Evolutionary conservation across 2,329 filamentous ascomycete species (phyloP), one percentile per base, ranked within the genome.

Genomic region (Cucurbitaria berberidis): DNA sequence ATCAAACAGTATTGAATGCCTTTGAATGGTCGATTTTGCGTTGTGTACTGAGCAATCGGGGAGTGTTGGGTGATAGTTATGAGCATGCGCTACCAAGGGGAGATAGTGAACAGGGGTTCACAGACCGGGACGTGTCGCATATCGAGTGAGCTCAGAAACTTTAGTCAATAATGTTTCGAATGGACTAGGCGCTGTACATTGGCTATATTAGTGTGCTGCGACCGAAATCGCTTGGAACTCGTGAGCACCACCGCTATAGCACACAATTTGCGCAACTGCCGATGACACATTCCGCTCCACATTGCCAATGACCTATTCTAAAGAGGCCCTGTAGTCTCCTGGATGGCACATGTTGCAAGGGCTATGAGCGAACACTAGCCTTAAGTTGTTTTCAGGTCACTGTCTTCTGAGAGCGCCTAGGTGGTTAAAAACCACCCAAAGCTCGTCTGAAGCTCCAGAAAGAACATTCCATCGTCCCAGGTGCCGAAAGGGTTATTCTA

Each of bases 401-500:
- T 5, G 19, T 5, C 35, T 38, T 19, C 21, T 7, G 15, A 13
- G 11, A 5, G 10, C 6, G 21, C 8, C 24, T 39, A 24, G 3
- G 21, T 11, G 3, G 11, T n/a, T 24, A 9, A 39, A 39, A n/a
- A 22, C 10, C 18, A 5, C 30, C 15, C 16, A 11, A 39, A n/a
- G 15, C 19, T 39, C 36, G 24, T 15, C 19, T 34, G 13, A 5
- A 22, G 11, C 10, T 21, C 24, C 24, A n/a, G 36, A 3, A 3
- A 26, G 21, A 13, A 39, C 24, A 9, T 26, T 7, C 5, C 11
- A n/a, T 24, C 19, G 9, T 22, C 10, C 5, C 48, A 51, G 38
- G 35, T 51, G 48, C 48, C 48, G 48, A 46, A 35, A 32, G 11
- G 8, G 11, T 22, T 39, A 40, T 34, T 13, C 21, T 22, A 18